phyloP scores from a whole-genome alignment of 805 yeast genomes.

The Saccharomycopsis microspora region DNA sequence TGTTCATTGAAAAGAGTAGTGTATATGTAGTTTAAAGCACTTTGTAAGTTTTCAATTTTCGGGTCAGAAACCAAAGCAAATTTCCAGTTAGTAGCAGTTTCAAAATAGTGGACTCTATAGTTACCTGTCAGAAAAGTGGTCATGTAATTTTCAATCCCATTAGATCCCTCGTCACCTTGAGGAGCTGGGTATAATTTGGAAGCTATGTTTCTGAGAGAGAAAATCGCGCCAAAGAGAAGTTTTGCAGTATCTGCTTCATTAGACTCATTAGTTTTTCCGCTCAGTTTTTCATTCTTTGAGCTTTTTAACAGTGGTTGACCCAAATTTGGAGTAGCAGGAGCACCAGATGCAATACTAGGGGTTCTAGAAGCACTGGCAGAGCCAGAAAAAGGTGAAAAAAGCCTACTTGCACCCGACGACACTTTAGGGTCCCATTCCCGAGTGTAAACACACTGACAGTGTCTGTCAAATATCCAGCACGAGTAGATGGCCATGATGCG shows the following conservation, averaged over 20 bases:
- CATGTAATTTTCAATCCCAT: conserved; percentile 24
- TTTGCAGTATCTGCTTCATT: conserved; percentile 65
- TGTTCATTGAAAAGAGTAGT: conserved; percentile 43
- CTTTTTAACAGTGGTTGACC: no score
- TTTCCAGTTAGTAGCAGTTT: conserved; percentile 69
- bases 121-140: conserved; percentile 58
- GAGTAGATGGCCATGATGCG: conserved; percentile 57
- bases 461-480: conserved; percentile 85
- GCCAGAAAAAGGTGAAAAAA: conserved; percentile 4
- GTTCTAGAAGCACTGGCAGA: conserved; percentile 4
- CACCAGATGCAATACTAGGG: not conserved
- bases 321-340: conserved; percentile 14
- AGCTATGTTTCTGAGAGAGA: conserved; percentile 68
- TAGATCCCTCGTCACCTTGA: not conserved
- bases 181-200: conserved; percentile 29
- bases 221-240: conserved; percentile 74
- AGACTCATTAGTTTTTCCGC: conserved; percentile 36
- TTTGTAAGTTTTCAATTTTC: conserved; percentile 40
- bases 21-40: conserved; percentile 47
- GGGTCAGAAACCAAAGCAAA: conserved; percentile 68
- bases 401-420: conserved; percentile 18
- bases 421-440: conserved; percentile 50
- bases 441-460: conserved; percentile 78
- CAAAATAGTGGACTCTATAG: conserved; percentile 70
- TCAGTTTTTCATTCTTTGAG: conserved; percentile 10